Evolutionary conservation across 1,284 basidiomycete genomes (phyloP), one percentile per base, ranked within the genome.

Genomic region (Naganishia sp.): DNA sequence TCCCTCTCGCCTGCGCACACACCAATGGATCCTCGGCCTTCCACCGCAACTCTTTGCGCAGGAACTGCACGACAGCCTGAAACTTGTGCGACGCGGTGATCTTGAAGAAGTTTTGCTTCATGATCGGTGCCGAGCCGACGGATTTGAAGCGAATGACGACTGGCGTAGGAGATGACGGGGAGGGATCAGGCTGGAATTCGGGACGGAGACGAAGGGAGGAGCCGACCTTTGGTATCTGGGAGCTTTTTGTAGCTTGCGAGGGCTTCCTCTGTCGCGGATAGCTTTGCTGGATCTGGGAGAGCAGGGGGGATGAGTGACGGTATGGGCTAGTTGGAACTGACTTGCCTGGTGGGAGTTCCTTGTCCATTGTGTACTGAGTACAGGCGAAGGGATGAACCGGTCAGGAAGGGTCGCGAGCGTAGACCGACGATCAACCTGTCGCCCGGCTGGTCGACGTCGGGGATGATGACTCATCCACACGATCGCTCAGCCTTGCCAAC

Each of bases 71-170:
- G 64, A 98, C 95, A 1, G 93, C 90, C 76, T 96, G 93, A 75
- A 98, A 99, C 63, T 90, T 85, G 79, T 97, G 95, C 55, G 90
- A 89, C 5, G 94, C 90, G 0, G 93, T 94, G 72, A 98, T 95
- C 82, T 95, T 95, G 86, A 94, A 97, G 76, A 95, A 90, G 81
- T 97, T 97, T 82, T 95, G 90, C 81, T 90, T 95, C 94, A 98
- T 96, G 74, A 98, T 94, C 0, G 95, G 95, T 0, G 94, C 94
- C 72, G 94, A 94, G 50, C 95, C 95, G n/a, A 96, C 92, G 0
- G 94, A 94, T 77, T 96, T 97, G 86, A 98, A 99, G 46, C 93
- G 88, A 10, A 99, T 93, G 66, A 98, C 90, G 64, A 98, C 94
- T 97, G 77, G 16, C 11, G 36, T 9, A 45, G 44, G 25, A 4